These are phyloP conservation scores for Decorospora gaudefroyi DNA, from an alignment of 2,329 filamentous ascomycete genomes.

Conservation along the genomic window DNA sequence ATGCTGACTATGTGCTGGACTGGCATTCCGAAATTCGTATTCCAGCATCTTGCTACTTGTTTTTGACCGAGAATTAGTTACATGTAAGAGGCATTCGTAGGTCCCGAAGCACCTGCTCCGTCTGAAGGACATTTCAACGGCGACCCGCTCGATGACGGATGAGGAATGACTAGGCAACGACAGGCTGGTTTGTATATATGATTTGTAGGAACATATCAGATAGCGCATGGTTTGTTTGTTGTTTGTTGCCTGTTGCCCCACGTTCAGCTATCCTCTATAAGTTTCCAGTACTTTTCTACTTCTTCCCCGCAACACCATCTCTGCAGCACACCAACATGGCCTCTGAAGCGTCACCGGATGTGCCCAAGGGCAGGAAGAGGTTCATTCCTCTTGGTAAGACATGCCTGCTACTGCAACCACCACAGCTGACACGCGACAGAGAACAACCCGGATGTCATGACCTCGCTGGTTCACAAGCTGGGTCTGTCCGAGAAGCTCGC, in stretches of 20 bases:
- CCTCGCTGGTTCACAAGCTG: constrained; percentile 77
- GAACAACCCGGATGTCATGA: constrained; percentile 92
- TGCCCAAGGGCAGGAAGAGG: constrained; percentile 41
- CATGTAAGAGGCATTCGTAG: too few relatives aligned
- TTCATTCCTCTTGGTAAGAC: constrained; percentile 47
- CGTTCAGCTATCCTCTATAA: constrained; percentile 14
- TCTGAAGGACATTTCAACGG: too few relatives aligned
- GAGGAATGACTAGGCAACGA: too few relatives aligned
- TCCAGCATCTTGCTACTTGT: too few relatives aligned
- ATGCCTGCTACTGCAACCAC: background rate
- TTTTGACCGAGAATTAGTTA: too few relatives aligned
- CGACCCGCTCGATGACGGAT: too few relatives aligned
- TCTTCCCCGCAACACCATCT: constrained; percentile 18
- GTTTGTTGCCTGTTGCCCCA: constrained; percentile 27
- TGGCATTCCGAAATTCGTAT: too few relatives aligned
- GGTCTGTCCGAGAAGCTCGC: constrained; percentile 77
- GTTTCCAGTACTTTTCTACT: constrained; percentile 6
- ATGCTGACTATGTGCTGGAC: background rate
- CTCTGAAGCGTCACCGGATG: constrained; percentile 35
- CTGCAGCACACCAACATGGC: constrained; percentile 31
- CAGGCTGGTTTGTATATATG: too few relatives aligned
- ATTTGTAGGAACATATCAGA: too few relatives aligned
- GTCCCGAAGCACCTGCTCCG: too few relatives aligned
- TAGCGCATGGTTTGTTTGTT: constrained; percentile 1
- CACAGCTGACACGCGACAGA: constrained; percentile 48